Conservation (phyloP, 2,329 filamentous ascomycete genomes). For the Clarireedia sp. region DNA sequence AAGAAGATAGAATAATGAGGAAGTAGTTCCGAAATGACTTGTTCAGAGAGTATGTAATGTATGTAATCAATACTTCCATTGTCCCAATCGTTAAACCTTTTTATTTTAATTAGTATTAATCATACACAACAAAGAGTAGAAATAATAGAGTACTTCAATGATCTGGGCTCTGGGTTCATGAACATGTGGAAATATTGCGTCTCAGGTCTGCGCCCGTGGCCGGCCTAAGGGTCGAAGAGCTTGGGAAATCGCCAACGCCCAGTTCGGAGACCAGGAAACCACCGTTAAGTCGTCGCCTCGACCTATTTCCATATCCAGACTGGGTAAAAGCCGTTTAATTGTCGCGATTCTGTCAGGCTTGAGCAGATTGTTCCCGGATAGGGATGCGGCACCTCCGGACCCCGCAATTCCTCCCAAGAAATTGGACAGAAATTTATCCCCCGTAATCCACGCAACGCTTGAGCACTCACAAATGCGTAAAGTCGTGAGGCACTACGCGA, state of each 20-base stretch:
- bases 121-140: neutral
- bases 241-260: neutral
- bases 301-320: neutral
- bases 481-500: constrained; percentile 8
- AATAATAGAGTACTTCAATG: neutral
- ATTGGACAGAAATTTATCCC: constrained; percentile 1
- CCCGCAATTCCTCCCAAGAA: constrained; percentile 1
- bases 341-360: neutral
- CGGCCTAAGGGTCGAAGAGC: neutral
- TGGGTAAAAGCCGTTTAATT: neutral
- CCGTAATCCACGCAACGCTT: neutral
- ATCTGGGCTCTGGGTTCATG: neutral
- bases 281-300: neutral
- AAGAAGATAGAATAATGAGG: neutral
- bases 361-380: neutral
- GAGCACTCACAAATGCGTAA: neutral
- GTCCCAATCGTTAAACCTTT: too few relatives aligned
- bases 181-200: neutral
- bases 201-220: neutral
- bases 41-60: too few relatives aligned
- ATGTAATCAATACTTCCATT: too few relatives aligned
- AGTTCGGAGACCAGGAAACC: neutral
- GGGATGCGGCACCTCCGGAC: constrained; percentile 1
- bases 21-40: neutral
- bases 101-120: too few relatives aligned